A percentile compares a stretch with the other conserved stretches of the same genome.
Evolutionary conservation across 2,329 filamentous ascomycete genomes (phyloP).

Genomic region (Diaporthe aspalathi): DNA sequence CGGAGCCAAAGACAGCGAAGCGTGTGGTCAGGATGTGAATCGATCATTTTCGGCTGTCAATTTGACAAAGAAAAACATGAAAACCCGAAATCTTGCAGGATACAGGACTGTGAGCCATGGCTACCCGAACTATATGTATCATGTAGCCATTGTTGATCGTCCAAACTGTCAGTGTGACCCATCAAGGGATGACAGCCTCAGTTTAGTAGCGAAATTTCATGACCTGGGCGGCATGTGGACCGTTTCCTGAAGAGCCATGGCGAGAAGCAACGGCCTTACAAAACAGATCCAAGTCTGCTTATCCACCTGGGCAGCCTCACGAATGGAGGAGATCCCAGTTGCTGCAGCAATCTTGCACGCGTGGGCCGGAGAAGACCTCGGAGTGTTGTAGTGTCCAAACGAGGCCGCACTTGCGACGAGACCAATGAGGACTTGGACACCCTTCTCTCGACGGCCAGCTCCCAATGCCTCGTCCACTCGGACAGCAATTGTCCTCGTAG

Average conservation of each 20-base stretch:
- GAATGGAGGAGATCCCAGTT: background rate
- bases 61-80: no score
- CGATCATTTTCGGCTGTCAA: background rate
- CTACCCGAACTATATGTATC: background rate
- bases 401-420: background rate
- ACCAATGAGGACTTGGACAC: no score
- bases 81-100: background rate
- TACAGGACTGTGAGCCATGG: no score
- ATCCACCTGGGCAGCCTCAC: no score
- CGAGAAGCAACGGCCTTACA: background rate
- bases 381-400: no score
- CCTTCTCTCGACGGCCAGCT: background rate
- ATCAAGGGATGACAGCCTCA: background rate
- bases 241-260: background rate
- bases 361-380: background rate
- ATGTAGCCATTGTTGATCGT: background rate
- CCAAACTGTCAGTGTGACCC: background rate
- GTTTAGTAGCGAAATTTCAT: background rate
- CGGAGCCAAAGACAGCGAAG: background rate
- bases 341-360: background rate
- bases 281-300: background rate
- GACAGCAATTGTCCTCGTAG: background rate
- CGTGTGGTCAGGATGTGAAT: background rate
- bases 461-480: background rate
- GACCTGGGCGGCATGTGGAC: background rate